Percentiles rank a stretch among this genome's conserved stretches.
Conservation (phyloP, 306 rosid genomes). For the Albizia julibrissin region DNA sequence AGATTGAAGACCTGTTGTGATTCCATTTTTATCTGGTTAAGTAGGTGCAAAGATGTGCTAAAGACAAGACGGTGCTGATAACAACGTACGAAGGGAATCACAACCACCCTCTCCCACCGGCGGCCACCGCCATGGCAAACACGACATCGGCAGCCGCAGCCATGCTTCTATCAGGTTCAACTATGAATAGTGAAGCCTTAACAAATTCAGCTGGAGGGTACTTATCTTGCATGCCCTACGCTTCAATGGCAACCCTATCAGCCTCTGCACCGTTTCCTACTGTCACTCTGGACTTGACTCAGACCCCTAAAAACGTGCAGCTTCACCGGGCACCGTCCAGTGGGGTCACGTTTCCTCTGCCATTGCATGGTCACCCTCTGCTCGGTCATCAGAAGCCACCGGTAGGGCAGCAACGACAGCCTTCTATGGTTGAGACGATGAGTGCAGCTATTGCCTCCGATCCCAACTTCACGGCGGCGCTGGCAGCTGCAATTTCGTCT, state of each 20-base stretch:
- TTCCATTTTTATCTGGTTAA: not conserved
- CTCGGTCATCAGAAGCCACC: slow-evolving; percentile 28
- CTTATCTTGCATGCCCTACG: slow-evolving; percentile 37
- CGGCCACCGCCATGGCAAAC: slow-evolving; percentile 52
- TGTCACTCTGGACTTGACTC: slow-evolving; percentile 56
- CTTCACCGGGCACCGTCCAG: slow-evolving; percentile 4
- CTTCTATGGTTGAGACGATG: slow-evolving; percentile 40
- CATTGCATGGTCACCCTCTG: slow-evolving; percentile 28
- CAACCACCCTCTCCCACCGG: slow-evolving; percentile 64
- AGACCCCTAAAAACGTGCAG: slow-evolving; percentile 25
- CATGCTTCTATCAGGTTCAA: slow-evolving; percentile 53
- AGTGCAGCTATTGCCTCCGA: slow-evolving; percentile 56
- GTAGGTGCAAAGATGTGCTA: slow-evolving; percentile 70
- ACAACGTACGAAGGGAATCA: slow-evolving; percentile 77
- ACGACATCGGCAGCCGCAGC: slow-evolving; percentile 63
- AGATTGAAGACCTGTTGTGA: not conserved
- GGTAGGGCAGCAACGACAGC: slow-evolving; percentile 31
- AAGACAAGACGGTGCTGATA: slow-evolving; percentile 51
- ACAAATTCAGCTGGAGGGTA: slow-evolving; percentile 27
- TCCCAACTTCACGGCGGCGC: slow-evolving; percentile 57
- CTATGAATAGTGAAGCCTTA: slow-evolving; percentile 29
- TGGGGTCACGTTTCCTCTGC: slow-evolving; percentile 37
- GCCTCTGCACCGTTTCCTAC: slow-evolving; percentile 59
- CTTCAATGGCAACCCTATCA: slow-evolving; percentile 55
- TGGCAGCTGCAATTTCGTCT: slow-evolving; percentile 58